Conservation (phyloP, 257 asterid species). For the Lithospermum erythrorhizon region DNA sequence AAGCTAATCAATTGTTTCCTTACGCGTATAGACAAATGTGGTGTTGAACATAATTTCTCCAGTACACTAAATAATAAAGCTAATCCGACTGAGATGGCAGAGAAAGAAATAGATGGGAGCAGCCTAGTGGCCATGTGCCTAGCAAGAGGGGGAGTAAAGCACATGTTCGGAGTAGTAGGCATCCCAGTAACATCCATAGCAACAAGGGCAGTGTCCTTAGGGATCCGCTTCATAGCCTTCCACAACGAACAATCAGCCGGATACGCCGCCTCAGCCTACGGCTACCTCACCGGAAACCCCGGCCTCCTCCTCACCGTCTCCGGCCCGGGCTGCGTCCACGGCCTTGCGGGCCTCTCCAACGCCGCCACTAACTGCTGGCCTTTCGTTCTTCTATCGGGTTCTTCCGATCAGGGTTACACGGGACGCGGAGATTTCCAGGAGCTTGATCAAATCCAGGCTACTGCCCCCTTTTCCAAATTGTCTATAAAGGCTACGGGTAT, state of each 20-base stretch:
- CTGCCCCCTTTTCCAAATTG: conserved; percentile 64
- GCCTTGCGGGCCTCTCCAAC: conserved; percentile 86
- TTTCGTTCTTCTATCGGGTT: conserved; percentile 78
- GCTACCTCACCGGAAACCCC: conserved; percentile 77
- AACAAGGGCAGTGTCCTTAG: conserved; percentile 55
- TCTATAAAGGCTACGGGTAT: conserved; percentile 64
- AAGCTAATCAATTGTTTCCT: no score
- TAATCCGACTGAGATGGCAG: background rate
- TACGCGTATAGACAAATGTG: no score
- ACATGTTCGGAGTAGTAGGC: conserved; percentile 86
- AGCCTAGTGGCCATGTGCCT: conserved; percentile 62
- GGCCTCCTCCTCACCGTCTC: conserved; percentile 89
- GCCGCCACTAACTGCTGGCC: conserved; percentile 82
- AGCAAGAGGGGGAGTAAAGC: conserved; percentile 52
- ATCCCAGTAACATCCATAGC: conserved; percentile 87
- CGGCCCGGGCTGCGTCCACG: conserved; percentile 95
- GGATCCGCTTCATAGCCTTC: conserved; percentile 82
- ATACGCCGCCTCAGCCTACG: conserved; percentile 95
- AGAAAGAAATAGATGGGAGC: conserved; percentile 43
- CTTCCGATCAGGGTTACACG: conserved; percentile 58
- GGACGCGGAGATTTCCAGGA: conserved; percentile 92
- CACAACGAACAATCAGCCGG: conserved; percentile 98
- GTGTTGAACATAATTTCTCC: no score
- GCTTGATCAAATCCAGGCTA: conserved; percentile 72
- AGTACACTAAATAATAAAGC: no score